Base-by-base conservation (phyloP, 2,329 filamentous ascomycete genomes). In the Thermoascus crustaceus region DNA sequence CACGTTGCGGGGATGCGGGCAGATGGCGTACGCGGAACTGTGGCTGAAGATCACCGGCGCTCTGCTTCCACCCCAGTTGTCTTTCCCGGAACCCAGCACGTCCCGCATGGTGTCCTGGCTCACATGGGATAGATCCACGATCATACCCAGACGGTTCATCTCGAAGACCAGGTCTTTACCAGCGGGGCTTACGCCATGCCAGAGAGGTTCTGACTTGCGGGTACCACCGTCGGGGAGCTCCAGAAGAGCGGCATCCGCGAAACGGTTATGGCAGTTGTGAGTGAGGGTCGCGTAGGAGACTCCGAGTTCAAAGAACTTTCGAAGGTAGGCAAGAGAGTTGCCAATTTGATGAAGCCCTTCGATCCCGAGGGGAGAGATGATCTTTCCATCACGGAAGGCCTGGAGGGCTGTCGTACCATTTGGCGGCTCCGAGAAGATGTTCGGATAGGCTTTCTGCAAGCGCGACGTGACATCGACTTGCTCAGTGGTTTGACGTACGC, bases 341-440 rank as follows among this genome's bases (percentile, higher is more conserved):
- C 86, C 88, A 48, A 96, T 93, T 52, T 94, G 89, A 55, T 96
- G 89, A 5, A 95, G 73, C 3, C 89, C 89, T 63, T 94, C 87
- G 34, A 93, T 77, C 2, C 81, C 85, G 3, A 89, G 64, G 0
- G 85, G 83, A 1, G 83, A 88, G 50, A 91, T 82, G 32, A 93
- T 68, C 48, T 75, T 75, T 44, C 73, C 72, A 17, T 68, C 48
- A 14, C 58, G 64, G 57, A 84, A 84, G 17, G 77, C 76, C 2
- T 68, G 55, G 23, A 79, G 54, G 3, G 83, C 84, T 19, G 73
- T 72, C 31, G 67, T 68, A 46, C 76, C 76, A 49, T 79, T 73
- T 0, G 73, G 59, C 1, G 63, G 61, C 1, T 73, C 66, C 0
- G 73, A 72, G 1, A 85, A 85, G 60, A 58, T 53, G 14, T 54